Conservation (phyloP, 2,329 filamentous ascomycete species). For the Colletotrichum euphorbiae region DNA sequence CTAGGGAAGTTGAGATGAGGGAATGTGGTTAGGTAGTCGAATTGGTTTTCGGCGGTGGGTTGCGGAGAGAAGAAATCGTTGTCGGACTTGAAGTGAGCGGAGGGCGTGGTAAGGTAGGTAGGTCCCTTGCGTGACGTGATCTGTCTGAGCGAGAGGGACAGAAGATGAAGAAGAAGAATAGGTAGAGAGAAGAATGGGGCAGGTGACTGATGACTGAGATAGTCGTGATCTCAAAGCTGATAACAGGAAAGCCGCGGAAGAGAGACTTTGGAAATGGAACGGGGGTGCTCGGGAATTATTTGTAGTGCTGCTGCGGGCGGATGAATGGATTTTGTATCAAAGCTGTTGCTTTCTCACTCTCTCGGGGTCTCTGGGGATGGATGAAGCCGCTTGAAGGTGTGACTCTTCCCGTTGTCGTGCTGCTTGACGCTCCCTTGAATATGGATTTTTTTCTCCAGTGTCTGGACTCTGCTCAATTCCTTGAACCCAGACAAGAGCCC, state of each 20-base stretch:
- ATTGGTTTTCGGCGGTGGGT: conserved; percentile 17
- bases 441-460: conserved; percentile 5
- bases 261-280: conserved; percentile 10
- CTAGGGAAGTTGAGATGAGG: conserved; percentile 7
- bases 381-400: conserved; percentile 35
- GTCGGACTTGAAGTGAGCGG: conserved; percentile 6
- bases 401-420: conserved; percentile 41
- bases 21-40: neutral
- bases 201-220: conserved; percentile 19
- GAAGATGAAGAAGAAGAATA: neutral
- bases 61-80: conserved; percentile 7
- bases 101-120: neutral
- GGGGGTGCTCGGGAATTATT: conserved; percentile 26
- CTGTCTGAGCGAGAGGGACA: conserved; percentile 3
- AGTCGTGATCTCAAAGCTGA: conserved; percentile 5
- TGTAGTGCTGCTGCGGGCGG: conserved; percentile 23
- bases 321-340: conserved; percentile 23
- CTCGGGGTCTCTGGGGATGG: conserved; percentile 16
- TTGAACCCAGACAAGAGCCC: conserved; percentile 14
- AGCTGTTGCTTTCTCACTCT: conserved; percentile 7
- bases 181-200: conserved; percentile 3
- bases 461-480: neutral
- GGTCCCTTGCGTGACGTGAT: neutral
- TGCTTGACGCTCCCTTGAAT: conserved; percentile 34
- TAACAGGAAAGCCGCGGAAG: conserved; percentile 3